Base-by-base conservation (phyloP, 768 basidiomycete genomes). In the Mrakia gelida region DNA sequence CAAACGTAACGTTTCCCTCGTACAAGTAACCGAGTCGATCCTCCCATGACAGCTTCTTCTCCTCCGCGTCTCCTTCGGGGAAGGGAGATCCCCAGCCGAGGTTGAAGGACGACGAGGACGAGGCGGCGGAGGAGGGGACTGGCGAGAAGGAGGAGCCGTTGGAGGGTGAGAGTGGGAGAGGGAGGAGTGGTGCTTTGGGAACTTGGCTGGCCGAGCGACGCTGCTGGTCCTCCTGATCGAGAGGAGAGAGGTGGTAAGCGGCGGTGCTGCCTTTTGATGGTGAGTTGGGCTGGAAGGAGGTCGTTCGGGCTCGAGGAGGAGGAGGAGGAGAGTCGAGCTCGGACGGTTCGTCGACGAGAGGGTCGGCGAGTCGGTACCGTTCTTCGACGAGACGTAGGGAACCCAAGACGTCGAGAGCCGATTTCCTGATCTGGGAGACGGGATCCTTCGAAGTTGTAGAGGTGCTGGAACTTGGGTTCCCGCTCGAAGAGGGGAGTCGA, bases 341-440 rank as follows among this genome's bases (percentile, higher is more conserved):
- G 30, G 52, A 9, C 13, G 52, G 32, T 30, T 73, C 72, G 21
- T 45, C 43, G 30, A n/a, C 32, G 26, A 21, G n/a, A 26, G 38
- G 7, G 54, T 73, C 72, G 9, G 93, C 91, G 7, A 95, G 83
- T 4, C 96, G 88, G 56, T 88, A 89, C 13, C 85, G 85, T 82
- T 95, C 93, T 83, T 98, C 96, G 28, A 98, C 85, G 43, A 89
- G 90, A 54, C 93, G 88, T 61, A 98, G 88, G 56, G 89, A 87
- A 8, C 91, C 88, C 43, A 98, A 88, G 0, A 97, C 92, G 79
- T 95, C 94, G 73, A 98, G 85, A 1, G 94, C 93, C 0, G 90
- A 88, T 72, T 88, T 89, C 32, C 95, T 88, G 74, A 98, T 90
- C 70, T 89, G 86, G 1, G 88, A 87, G 26, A 93, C 85, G 1